Conservation (phyloP, 2,329 filamentous ascomycete genomes). For the Coniochaeta hoffmannii region DNA sequence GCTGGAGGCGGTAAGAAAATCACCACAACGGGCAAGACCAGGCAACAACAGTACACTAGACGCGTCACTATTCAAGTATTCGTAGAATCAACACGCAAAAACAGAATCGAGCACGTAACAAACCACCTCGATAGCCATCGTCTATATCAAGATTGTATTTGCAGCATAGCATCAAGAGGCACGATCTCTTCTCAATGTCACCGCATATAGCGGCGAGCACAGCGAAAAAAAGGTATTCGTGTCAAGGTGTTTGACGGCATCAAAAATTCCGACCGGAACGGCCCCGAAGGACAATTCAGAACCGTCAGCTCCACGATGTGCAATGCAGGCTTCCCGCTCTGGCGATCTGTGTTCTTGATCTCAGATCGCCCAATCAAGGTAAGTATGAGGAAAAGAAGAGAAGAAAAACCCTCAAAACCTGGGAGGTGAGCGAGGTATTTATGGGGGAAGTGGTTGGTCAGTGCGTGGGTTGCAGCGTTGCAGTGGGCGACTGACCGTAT, state of each 20-base stretch:
- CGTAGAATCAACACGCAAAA: too few species aligned
- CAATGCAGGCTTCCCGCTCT: conserved; percentile 42
- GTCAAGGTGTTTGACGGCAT: conserved; percentile 17
- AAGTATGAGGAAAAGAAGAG: conserved; percentile 21
- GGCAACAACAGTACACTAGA: too few species aligned
- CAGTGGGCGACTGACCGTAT: too few species aligned
- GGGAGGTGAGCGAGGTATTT: neutral
- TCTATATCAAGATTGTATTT: too few species aligned
- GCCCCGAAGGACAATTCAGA: conserved; percentile 44
- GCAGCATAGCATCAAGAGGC: neutral
- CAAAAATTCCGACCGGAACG: conserved; percentile 44
- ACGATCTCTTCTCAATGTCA: conserved; percentile 33
- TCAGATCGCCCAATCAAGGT: conserved; percentile 35
- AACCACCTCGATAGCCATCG: too few species aligned
- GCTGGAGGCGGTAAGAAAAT: too few species aligned
- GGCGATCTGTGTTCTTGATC: conserved; percentile 35
- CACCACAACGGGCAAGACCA: too few species aligned
- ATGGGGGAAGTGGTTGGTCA: neutral
- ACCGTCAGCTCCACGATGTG: conserved; percentile 41
- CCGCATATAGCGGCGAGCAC: conserved; percentile 26
- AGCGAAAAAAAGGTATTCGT: conserved; percentile 30
- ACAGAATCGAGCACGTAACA: too few species aligned
- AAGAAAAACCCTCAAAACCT: neutral
- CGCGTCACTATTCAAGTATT: too few species aligned
- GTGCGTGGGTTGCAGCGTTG: conserved; percentile 20